Base-by-base conservation (phyloP, 1,139 yeast species). In the Groenewaldozyma sp. region DNA sequence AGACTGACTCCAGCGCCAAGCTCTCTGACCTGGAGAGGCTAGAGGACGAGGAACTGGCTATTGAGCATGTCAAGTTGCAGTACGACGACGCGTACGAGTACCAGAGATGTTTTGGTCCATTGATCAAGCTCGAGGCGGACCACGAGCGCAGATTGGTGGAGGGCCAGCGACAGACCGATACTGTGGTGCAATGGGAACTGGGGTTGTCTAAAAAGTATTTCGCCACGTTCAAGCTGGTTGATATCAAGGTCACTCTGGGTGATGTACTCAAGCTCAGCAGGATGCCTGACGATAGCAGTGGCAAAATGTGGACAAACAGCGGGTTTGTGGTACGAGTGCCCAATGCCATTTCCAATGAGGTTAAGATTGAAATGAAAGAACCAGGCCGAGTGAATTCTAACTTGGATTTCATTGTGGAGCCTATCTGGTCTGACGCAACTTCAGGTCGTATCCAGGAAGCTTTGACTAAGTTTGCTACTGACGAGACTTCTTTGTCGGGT, bases 401-500 rank as follows among this genome's bases (percentile, higher is more conserved):
- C 2, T 70, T 76, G 2, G 84, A 81, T 26, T 88, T 83, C 58
- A 77, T 91, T 1, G 88, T 91, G 1, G 93, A 84, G 54, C 82
- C 84, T 56, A 83, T 83, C 39, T 88, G 96, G 96, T 82, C 82
- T 49, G 93, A 91, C 16, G 76, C 81, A 1, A 70, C 94, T 1
- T 87, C 80, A 56, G 79, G 74, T 31, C 73, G 96, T 55, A 84
- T 86, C 91, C 95, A 84, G 61, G 64, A 66, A 20, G 93, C 95
- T 0, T 64, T 88, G 62, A 74, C 69, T 42, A 60, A 59, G 11
- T 84, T 88, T 65, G 96, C 95, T 2, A 65, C 76, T 13, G 74
- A 79, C 40, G 74, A 78, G 40, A 70, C 77, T 50, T 78, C 87
- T 5, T 82, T 84, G 3, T 78, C 88, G 26, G 82, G 83, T 3